Evolutionary conservation across 1,284 basidiomycete genomes (phyloP), one percentile per base, ranked within the genome.

Genomic region (Irpex sp.): DNA sequence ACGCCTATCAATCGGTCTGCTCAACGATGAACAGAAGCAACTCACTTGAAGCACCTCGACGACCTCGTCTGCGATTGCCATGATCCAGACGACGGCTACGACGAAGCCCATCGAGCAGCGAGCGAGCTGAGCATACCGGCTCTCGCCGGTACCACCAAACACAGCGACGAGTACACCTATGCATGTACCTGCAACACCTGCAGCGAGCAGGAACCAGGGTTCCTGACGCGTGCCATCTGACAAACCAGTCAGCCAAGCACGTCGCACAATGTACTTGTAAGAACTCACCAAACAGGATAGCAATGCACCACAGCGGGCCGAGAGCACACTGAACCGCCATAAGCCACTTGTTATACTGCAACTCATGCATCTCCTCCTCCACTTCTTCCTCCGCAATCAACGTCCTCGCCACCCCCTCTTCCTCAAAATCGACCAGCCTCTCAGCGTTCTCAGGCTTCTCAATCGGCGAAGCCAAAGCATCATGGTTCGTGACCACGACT

Each of bases 21-120:
- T 51, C 19, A 21, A 26, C 19, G 6, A 33, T 9, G 4, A 7
- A 19, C 33, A 53, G 35, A 21, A 55, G 15, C 21, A 15, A 68
- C 81, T 61, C 62, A 94, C 94, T 78, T 90, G 88, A 13, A 97
- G 83, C 5, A 97, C 88, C 54, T 89, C 85, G 31, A 97, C 94
- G 2, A 96, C 94, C 74, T 97, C 93, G 73, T 97, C 94, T 1
- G 95, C 95, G 60, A 97, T 95, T 6, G 90, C 92, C 84, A 96
- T 94, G 69, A 97, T 97, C 95, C 95, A 97, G 4, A 97, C 88
- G 68, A 97, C 86, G 11, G 94, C 84, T 46, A 96, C 90, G 36
- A 89, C 76, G 76, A 98, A 98, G 0, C 95, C 95, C 80, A 94
- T 88, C 46, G 88, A 90, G 72, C 93, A 96, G 15, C 94, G 83